These are phyloP conservation scores for Cystofilobasidium macerans DNA, from an alignment of 768 basidiomycete genomes.

Conservation along the genomic window DNA sequence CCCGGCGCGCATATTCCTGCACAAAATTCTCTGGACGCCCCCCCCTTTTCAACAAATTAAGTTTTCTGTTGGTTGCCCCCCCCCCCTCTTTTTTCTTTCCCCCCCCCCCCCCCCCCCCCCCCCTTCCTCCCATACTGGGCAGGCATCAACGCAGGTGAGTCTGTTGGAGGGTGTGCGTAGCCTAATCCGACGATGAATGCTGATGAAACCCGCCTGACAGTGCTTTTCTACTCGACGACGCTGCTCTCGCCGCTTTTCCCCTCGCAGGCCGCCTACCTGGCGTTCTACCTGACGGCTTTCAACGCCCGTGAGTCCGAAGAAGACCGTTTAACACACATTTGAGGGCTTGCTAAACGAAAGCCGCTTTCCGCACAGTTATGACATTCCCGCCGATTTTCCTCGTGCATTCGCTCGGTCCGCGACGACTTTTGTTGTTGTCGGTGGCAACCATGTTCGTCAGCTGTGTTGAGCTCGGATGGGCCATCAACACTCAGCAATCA, in stretches of 20 bases:
- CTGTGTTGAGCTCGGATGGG: slow-evolving; percentile 56
- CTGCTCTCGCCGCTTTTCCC: slow-evolving; percentile 55
- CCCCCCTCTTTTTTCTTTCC: too few species aligned
- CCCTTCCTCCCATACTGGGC: not conserved
- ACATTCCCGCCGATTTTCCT: slow-evolving; percentile 75
- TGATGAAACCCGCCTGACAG: slow-evolving; percentile 37
- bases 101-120: too few species aligned
- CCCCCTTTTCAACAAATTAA: too few species aligned
- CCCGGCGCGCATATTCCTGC: too few species aligned
- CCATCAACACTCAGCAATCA: slow-evolving; percentile 51
- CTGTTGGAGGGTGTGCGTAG: too few species aligned
- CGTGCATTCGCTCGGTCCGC: slow-evolving; percentile 70
- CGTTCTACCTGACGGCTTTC: slow-evolving; percentile 69
- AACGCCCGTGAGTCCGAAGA: too few species aligned
- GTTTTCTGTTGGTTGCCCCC: too few species aligned
- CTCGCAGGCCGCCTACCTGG: slow-evolving; percentile 65
- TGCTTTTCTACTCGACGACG: slow-evolving; percentile 38
- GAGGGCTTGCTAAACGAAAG: too few species aligned
- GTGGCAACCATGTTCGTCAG: slow-evolving; percentile 56
- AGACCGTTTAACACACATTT: too few species aligned
- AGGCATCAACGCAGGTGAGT: not conserved
- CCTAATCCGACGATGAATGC: slow-evolving; percentile 7
- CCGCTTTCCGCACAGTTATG: too few species aligned
- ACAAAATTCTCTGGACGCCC: too few species aligned
- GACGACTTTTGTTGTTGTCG: slow-evolving; percentile 56